Evolutionary conservation across 345 rosid species (phyloP), one percentile per base, ranked within the genome.

Genomic region (Rhodamnia rubescens): DNA sequence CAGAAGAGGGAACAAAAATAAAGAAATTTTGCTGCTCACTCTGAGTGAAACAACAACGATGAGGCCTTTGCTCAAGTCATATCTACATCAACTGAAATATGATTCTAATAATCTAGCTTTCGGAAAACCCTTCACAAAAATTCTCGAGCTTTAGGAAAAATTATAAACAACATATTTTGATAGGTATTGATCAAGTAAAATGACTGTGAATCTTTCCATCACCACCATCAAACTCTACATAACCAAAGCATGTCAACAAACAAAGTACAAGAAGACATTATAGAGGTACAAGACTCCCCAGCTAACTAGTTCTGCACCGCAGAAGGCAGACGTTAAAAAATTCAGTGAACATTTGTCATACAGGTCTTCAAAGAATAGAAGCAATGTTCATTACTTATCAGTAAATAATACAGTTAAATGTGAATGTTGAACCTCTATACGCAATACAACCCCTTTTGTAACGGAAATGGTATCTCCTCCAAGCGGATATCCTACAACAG

Each of bases 401-500:
- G 64, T 53, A 54, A 83, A 74, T 74, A 85, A 83, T 88, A 86
- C 74, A 85, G n/a, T 36, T 40, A 53, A 40, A 55, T 0, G 51
- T 40, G 52, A 53, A 82, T 82, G 82, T 55, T 89, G 86, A 86
- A 95, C 99, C 99, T 97, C 99, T 86, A 97, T 95, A 58, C 98
- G 97, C 52, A 98, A 97, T 83, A 97, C 98, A 58, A 97, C 98
- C 87, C 98, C 99, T 92, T 95, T 95, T 86, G 98, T 95, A 88
- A 97, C 98, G 53, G 98, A 97, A 90, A 95, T 97, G 85, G 98
- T 95, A 89, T 95, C 99, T 89, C 98, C 99, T 92, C 99, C 98
- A n/a, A 97, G 94, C 53, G 98, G 98, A 93, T 97, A 97, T 87
- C 99, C 99, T 49, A 97, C 98, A 27, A 97, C 98, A 82, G 99